These are phyloP conservation scores for Magnaporthiopsis incrustans DNA, from an alignment of 2,329 filamentous ascomycete species.

Conservation along the genomic window DNA sequence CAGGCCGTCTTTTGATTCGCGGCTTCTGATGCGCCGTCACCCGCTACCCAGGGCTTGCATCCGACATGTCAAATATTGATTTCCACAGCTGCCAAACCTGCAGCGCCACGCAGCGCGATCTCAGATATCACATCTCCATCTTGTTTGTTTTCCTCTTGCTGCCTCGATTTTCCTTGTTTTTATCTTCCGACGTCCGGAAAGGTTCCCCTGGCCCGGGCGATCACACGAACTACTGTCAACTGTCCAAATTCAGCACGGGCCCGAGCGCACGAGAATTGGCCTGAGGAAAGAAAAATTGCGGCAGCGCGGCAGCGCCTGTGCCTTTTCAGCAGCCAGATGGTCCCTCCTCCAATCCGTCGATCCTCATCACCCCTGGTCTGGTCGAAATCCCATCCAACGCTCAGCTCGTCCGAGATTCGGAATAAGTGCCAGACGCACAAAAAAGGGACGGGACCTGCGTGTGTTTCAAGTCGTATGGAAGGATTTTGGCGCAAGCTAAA, in stretches of 20 bases:
- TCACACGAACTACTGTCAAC: not conserved
- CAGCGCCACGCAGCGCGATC: not conserved
- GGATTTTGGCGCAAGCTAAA: not conserved
- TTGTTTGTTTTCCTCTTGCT: not conserved
- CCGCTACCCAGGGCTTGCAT: not conserved
- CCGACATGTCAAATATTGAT: not conserved
- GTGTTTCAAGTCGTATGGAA: not conserved
- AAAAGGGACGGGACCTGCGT: not conserved
- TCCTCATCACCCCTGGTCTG: not conserved
- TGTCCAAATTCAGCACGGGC: not conserved
- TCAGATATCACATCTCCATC: not conserved
- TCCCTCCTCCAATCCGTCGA: not conserved
- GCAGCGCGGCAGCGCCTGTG: no score
- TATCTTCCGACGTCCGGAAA: not conserved
- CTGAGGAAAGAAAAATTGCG: no score
- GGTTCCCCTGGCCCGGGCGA: not conserved
- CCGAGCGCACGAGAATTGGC: not conserved
- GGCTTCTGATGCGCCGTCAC: no score
- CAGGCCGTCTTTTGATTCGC: not conserved
- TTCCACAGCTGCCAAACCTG: not conserved
- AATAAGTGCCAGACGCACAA: not conserved
- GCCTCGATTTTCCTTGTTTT: not conserved
- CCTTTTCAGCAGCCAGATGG: not conserved
- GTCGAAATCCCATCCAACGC: not conserved
- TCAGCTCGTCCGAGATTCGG: no score